These are phyloP conservation scores for Solanum pennellii DNA, from an alignment of 257 asterid genomes.

Conservation along the genomic window DNA sequence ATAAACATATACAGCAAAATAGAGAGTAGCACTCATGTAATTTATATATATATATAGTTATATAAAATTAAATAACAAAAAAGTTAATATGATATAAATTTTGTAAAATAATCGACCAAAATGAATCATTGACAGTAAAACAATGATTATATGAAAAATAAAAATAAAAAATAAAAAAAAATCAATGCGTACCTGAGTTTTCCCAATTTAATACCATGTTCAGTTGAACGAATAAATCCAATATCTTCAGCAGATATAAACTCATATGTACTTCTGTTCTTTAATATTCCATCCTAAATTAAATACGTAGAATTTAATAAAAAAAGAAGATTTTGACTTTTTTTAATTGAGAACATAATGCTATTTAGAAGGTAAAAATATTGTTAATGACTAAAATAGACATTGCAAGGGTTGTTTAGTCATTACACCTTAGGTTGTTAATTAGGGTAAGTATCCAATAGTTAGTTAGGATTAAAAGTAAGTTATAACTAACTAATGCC, in stretches of 20 bases:
- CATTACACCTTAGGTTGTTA: no score
- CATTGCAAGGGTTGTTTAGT: no score
- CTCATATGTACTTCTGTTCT: constrained; percentile 73
- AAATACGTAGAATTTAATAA: neutral
- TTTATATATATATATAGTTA: no score
- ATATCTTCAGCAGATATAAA: constrained; percentile 85
- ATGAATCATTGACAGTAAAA: no score
- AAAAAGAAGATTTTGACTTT: neutral
- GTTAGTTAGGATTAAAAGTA: no score
- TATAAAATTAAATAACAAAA: no score
- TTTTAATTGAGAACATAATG: neutral
- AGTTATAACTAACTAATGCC: no score
- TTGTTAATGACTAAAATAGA: no score
- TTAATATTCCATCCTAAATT: constrained; percentile 82
- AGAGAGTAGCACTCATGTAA: neutral
- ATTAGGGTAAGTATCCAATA: no score
- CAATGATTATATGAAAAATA: no score
- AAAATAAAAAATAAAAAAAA: neutral
- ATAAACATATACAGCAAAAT: no score
- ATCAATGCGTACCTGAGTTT: constrained; percentile 58
- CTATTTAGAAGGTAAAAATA: neutral
- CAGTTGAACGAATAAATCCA: constrained; percentile 69
- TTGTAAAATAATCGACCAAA: neutral
- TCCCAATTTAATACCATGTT: constrained; percentile 85
- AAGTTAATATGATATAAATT: no score